Conservation (phyloP, 192 early-diverging fungal genomes). For the Linderina pennispora region DNA sequence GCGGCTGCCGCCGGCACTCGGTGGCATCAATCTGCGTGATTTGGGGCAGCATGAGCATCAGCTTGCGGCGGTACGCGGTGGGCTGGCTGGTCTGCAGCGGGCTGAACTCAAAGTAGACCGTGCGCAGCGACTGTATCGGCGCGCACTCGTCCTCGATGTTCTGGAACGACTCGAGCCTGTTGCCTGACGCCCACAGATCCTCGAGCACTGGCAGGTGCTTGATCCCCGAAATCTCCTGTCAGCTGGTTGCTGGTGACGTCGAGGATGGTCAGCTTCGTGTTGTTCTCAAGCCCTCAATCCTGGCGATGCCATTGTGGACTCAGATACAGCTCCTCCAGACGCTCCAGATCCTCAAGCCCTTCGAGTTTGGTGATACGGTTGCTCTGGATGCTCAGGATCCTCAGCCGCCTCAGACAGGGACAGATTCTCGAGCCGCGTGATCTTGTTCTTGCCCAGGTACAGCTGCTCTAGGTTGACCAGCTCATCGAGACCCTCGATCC, state of each 20-base stretch:
- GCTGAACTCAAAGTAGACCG: slow-evolving; percentile 95
- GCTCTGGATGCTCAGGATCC: slow-evolving; percentile 73
- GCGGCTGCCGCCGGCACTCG: slow-evolving; percentile 38
- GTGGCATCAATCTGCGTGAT: slow-evolving; percentile 91
- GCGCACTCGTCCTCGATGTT: slow-evolving; percentile 67
- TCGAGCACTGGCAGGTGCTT: slow-evolving; percentile 61
- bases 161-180: slow-evolving; percentile 69
- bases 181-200: slow-evolving; percentile 89
- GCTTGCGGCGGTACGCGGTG: slow-evolving; percentile 79
- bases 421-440: slow-evolving; percentile 70
- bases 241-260: slow-evolving; percentile 85
- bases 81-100: slow-evolving; percentile 75
- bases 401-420: slow-evolving; percentile 55
- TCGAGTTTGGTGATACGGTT: slow-evolving; percentile 78
- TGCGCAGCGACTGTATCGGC: slow-evolving; percentile 56
- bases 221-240: slow-evolving; percentile 64
- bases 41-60: slow-evolving; percentile 78
- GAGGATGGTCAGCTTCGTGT: slow-evolving; percentile 66
- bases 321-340: slow-evolving; percentile 87
- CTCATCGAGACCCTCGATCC: slow-evolving; percentile 75
- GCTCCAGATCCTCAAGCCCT: slow-evolving; percentile 59
- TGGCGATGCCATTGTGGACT: slow-evolving; percentile 84
- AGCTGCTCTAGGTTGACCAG: slow-evolving; percentile 81
- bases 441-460: slow-evolving; percentile 98
- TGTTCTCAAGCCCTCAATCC: slow-evolving; percentile 76